A percentile compares a stretch with the other conserved stretches of the same genome.
These are phyloP conservation scores for Dendrobium chrysotoxum DNA, from an alignment of 106 monocot species.

Conservation along the genomic window DNA sequence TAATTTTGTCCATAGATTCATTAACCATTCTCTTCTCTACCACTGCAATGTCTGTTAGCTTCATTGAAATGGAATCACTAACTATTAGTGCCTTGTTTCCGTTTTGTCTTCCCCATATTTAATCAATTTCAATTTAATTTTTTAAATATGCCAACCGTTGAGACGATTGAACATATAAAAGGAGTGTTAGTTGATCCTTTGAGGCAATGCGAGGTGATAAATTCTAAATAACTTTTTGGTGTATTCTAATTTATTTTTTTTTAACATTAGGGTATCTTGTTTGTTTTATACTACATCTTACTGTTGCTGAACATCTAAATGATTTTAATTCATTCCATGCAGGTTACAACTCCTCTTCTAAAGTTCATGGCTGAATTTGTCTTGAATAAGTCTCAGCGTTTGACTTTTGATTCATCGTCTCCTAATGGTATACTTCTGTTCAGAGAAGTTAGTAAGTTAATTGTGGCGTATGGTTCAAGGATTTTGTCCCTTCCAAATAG, in stretches of 20 bases:
- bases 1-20: not conserved
- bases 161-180: not conserved
- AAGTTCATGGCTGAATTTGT: constrained; percentile 97
- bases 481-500: constrained; percentile 73
- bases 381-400: constrained; percentile 80
- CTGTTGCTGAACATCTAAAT: not conserved
- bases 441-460: constrained; percentile 93
- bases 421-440: constrained; percentile 98
- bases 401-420: constrained; percentile 94
- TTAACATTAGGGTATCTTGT: not conserved
- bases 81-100: not conserved
- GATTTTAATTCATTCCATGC: constrained; percentile 9
- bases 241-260: not conserved
- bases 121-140: not conserved
- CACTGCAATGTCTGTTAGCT: not conserved
- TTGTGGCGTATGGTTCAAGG: constrained; percentile 87
- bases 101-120: not conserved
- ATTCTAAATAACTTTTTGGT: not conserved
- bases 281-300: not conserved
- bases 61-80: not conserved
- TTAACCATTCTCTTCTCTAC: not conserved
- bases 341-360: constrained; percentile 95
- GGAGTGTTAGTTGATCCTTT: not conserved
- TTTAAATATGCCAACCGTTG: not conserved
- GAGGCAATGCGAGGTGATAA: not conserved